Conservation (phyloP, 2,329 filamentous ascomycete species). For the Fusarium liriodendri region DNA sequence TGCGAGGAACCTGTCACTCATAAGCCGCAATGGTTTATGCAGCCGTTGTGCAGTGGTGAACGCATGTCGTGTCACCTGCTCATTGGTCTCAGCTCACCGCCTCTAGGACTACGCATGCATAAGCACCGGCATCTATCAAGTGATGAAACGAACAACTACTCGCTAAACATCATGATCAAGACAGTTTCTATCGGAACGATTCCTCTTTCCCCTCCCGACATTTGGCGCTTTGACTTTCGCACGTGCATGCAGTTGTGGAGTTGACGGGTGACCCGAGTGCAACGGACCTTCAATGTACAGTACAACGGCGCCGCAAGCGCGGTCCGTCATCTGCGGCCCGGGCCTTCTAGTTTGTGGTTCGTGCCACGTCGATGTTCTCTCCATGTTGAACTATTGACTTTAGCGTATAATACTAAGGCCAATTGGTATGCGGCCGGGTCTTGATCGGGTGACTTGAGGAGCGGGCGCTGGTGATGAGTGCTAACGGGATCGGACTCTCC, state of each 20-base stretch:
- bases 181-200: background rate
- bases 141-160: background rate
- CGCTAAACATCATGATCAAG: background rate
- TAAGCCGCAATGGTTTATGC: background rate
- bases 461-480: background rate
- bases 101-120: background rate
- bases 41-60: background rate
- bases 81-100: background rate
- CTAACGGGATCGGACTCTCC: background rate
- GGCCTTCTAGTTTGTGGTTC: background rate
- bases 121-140: background rate
- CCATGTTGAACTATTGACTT: background rate
- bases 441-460: background rate
- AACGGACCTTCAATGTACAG: background rate
- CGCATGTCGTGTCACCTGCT: constrained; percentile 7
- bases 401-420: background rate
- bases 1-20: background rate
- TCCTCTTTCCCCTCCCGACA: background rate
- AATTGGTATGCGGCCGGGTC: background rate
- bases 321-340: background rate
- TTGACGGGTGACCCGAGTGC: background rate
- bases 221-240: background rate
- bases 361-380: background rate
- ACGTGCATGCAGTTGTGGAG: background rate
- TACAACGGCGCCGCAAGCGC: background rate